Conservation (phyloP, 345 rosid genomes). For the Trapa bicornis region DNA sequence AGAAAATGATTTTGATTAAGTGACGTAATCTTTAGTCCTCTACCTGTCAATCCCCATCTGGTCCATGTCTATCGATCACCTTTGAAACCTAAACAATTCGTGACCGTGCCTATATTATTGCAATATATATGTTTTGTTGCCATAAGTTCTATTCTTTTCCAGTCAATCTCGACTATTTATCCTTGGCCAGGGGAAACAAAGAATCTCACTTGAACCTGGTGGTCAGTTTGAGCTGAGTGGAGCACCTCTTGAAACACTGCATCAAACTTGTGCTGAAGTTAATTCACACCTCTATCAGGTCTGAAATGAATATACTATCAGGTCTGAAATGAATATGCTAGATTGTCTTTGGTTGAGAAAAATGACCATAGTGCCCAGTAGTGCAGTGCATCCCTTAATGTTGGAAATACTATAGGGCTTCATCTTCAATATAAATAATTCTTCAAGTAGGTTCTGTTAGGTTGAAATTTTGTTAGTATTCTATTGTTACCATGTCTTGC, state of each 20-base stretch:
- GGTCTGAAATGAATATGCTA: no score
- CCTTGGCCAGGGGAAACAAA: slow-evolving; percentile 77
- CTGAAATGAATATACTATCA: slow-evolving; percentile 3
- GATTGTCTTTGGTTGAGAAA: neutral
- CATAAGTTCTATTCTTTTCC: neutral
- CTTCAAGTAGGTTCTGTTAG: neutral
- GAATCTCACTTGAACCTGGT: slow-evolving; percentile 97
- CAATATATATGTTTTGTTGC: neutral
- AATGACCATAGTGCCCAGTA: neutral
- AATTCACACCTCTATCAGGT: slow-evolving; percentile 99
- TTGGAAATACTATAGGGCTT: neutral
- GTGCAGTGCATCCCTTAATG: neutral
- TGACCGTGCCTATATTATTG: neutral
- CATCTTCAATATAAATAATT: neutral
- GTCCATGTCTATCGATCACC: no score
- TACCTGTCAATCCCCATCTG: no score
- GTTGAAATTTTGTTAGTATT: neutral
- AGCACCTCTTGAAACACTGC: slow-evolving; percentile 97
- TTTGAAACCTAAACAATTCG: no score
- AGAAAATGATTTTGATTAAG: no score
- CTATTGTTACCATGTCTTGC: neutral
- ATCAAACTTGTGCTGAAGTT: slow-evolving; percentile 98
- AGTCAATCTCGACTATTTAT: slow-evolving; percentile 1
- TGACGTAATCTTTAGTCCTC: no score
- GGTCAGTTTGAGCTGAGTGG: slow-evolving; percentile 99